Evolutionary conservation across 441 rosid genomes (phyloP), one percentile per base, ranked within the genome.

Genomic region (Monsonia emarginata): DNA sequence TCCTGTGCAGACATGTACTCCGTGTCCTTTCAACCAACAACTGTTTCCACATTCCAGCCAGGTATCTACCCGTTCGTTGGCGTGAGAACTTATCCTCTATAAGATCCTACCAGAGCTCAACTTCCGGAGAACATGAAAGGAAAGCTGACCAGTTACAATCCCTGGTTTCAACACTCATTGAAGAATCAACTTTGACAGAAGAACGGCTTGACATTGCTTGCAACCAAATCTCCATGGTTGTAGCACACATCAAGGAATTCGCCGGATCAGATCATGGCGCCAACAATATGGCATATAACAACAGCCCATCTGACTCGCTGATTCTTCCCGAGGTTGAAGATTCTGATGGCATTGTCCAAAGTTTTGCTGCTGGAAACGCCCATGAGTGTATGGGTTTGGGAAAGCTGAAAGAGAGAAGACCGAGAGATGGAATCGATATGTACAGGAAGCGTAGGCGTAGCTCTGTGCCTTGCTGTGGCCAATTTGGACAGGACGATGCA

Each of bases 1-100:
- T 84, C 71, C 86, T 86, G n/a, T 84, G 91, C 63, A 71, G 88
- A 61, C 88, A 83, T 38, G 73, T 81, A 30, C 85, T 86, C 14
- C 84, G 86, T 22, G 87, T 83, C 62, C 79, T 84, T 18, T 84
- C 87, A 7, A 76, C 66, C n/a, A 80, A 75, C 64, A 86, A 86
- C 69, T 86, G 88, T 64, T 84, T 84, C 69, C 86, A 84, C 72
- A 83, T 86, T 60, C 91, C 89, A 1, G 87, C 81, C 31, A 78
- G 30, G 27, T 83, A 77, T 72, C 69, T 84, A 5, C 87, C 84
- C 3, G 28, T 63, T 26, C 75, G 84, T 27, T 81, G 89, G 87
- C 75, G 73, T 30, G 67, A 66, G 61, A 21, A 26, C 58, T 73
- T 64, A 40, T 64, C 81, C 28, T 72, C 69, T 28, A 9, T 58